A percentile compares a stretch with the other conserved stretches of the same genome.
phyloP scores from a whole-genome alignment of 2,329 filamentous ascomycete genomes.

The Hypoxylon sp. region DNA sequence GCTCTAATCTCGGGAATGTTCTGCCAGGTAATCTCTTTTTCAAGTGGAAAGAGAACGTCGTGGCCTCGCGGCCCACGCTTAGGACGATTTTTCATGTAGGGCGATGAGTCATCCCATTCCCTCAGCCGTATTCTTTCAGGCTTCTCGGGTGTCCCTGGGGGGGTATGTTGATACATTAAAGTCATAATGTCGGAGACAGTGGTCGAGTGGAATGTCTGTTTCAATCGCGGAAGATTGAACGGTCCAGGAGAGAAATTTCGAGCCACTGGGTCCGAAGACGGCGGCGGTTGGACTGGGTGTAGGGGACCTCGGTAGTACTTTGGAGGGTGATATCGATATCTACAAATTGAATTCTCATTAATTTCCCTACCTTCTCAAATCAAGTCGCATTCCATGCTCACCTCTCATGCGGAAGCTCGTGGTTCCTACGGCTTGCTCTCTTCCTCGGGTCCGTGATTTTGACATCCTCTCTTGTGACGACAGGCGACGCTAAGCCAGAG shows the following conservation, averaged over 20 bases:
- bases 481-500: constrained; percentile 64
- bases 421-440: constrained; percentile 53
- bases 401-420: constrained; percentile 50
- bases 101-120: constrained; percentile 89
- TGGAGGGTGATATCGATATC: constrained; percentile 95
- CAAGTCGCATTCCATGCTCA: constrained; percentile 25
- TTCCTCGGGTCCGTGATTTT: constrained; percentile 66
- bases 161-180: constrained; percentile 87
- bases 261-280: constrained; percentile 86
- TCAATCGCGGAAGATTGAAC: constrained; percentile 87
- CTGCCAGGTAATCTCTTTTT: constrained; percentile 81
- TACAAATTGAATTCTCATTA: constrained; percentile 55
- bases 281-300: constrained; percentile 92
- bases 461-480: constrained; percentile 55
- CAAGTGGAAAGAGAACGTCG: constrained; percentile 78
- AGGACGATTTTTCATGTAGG: constrained; percentile 93
- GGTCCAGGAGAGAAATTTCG: constrained; percentile 91
- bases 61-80: constrained; percentile 87
- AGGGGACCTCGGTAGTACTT: constrained; percentile 95
- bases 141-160: constrained; percentile 77
- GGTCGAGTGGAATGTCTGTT: constrained; percentile 91
- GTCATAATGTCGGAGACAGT: constrained; percentile 90
- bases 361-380: constrained; percentile 6
- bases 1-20: constrained; percentile 88
- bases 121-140: constrained; percentile 78